Evolutionary conservation across 2,329 filamentous ascomycete genomes (phyloP).

Genomic region (Sclerotinia borealis): DNA sequence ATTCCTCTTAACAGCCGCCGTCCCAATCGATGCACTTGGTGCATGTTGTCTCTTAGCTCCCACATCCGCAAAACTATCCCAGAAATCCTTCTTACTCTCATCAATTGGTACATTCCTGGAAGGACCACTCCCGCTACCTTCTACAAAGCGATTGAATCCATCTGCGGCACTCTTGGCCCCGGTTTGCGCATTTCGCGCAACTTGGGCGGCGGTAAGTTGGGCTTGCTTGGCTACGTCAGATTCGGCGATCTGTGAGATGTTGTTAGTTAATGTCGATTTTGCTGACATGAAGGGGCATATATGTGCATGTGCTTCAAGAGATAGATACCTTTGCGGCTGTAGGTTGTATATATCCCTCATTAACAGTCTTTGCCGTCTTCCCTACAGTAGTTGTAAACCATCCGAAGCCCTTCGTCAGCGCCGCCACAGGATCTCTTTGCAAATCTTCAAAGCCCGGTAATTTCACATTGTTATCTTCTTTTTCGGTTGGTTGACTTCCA

Average conservation of each 20-base stretch:
- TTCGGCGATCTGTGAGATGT: constrained; percentile 59
- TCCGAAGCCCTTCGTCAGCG: constrained; percentile 85
- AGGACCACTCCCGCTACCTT: constrained; percentile 47
- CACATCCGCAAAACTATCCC: constrained; percentile 76
- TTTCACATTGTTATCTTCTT: constrained; percentile 38
- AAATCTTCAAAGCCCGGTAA: constrained; percentile 77
- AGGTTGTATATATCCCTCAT: constrained; percentile 87
- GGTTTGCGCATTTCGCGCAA: constrained; percentile 59
- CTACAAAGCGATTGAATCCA: constrained; percentile 79
- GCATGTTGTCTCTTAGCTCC: constrained; percentile 15
- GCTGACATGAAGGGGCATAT: background rate
- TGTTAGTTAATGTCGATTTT: background rate
- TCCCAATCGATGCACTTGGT: constrained; percentile 26
- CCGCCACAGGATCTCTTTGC: constrained; percentile 83
- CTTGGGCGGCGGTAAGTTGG: constrained; percentile 56
- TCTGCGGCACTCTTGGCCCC: constrained; percentile 72
- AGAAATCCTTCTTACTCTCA: constrained; percentile 74
- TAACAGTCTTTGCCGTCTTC: constrained; percentile 86
- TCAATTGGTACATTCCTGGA: constrained; percentile 41
- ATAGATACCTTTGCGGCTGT: constrained; percentile 72
- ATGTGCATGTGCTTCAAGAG: background rate
- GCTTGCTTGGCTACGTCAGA: constrained; percentile 69
- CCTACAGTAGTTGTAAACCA: constrained; percentile 87
- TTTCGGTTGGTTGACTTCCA: constrained; percentile 60
- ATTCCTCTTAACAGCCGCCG: constrained; percentile 30